Base-by-base conservation (phyloP, 1,284 basidiomycete genomes). In the Abortiporus biennis region DNA sequence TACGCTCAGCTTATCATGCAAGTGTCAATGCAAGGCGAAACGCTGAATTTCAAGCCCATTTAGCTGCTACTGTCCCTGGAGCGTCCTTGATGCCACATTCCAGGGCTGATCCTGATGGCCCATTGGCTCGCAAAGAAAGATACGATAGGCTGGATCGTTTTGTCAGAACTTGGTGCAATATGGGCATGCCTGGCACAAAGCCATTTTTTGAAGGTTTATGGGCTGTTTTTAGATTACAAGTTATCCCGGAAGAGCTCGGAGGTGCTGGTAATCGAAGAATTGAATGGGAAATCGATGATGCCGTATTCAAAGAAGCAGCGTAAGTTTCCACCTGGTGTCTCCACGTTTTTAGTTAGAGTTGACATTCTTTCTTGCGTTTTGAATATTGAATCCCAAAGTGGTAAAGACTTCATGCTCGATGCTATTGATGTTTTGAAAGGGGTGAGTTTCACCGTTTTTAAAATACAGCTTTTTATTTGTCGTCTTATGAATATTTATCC, bases 361-460 rank as follows among this genome's bases (percentile, higher is more conserved):
- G 30, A 38, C 13, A 9, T 43, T 21, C 24, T 37, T 38, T 44
- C 29, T 40, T 37, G 41, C 43, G 45, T 42, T 44, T 46, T 50
- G 33, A 49, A 40, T 21, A 43, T 41, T 21, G 35, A 46, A 36
- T 38, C 43, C 33, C 50, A 46, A 60, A 88, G 85, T 57, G 85
- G 85, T 46, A 87, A 86, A 64, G 79, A 86, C 51, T 87, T 89
- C 56, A 88, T 89, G 82, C 67, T 84, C 34, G 85, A 88, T 62
- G 84, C 83, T 12, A 78, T 88, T 45, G 80, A 87, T 53, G 65
- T 87, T 38, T 76, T 89, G 52, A 89, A 89, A 76, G 86, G 85
- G 54, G 85, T 85, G 52, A 55, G 79, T 43, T 17, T 37, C 16
- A 9, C 25, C 8, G 21, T 42, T 31, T 35, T 35, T n/a, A n/a